Base-by-base conservation (phyloP, 225 moss, liverwort and hornwort species). In the Pseudoscleropodium purum region DNA sequence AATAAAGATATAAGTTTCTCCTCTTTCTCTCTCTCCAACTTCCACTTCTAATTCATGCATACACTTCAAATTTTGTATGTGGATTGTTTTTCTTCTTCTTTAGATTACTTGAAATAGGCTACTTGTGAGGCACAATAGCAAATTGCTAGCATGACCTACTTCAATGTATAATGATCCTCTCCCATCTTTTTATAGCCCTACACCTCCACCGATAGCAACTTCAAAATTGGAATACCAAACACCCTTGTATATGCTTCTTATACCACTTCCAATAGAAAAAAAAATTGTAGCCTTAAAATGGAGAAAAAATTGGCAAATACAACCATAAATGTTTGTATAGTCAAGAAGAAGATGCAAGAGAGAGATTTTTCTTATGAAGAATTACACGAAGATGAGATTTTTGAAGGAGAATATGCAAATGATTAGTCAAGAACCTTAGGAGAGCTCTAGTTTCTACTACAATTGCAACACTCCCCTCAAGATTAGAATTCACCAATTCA, bases 191-290 rank as follows among this genome's bases (percentile, higher is more conserved):
- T 2, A 0, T 69, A 70, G 23, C 15, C 5, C 25, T 41, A 15
- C 3, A 14, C 14, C 21, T n/a, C 2, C 23, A n/a, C 7, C 15
- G 14, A 25, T 1, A 70, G 1, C 15, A 43, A 73, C 7, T 43
- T 16, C 0, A 43, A 1, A 43, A 73, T 73, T 16, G 3, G 5
- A 10, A 0, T 29, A 1, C 6, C 1, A 0, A 18, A 17, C 18
- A 29, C 0, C 29, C 17, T 74, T 74, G 10, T 16, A 6, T 25
- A 16, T 17, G 3, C 18, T 5, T 29, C 18, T 5, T 1, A 0
- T 18, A 74, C 10, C 4, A 45, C 6, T 29, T 74, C 14, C 2
- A 29, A 45, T 6, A 18, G 45, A 43, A 73, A 3, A n/a, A 16
- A 5, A 43, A 73, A 29, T 27, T 27, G 27, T 6, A 43, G 1